Evolutionary conservation across 2,329 filamentous ascomycete genomes (phyloP).

Genomic region (Cercospora sojina): DNA sequence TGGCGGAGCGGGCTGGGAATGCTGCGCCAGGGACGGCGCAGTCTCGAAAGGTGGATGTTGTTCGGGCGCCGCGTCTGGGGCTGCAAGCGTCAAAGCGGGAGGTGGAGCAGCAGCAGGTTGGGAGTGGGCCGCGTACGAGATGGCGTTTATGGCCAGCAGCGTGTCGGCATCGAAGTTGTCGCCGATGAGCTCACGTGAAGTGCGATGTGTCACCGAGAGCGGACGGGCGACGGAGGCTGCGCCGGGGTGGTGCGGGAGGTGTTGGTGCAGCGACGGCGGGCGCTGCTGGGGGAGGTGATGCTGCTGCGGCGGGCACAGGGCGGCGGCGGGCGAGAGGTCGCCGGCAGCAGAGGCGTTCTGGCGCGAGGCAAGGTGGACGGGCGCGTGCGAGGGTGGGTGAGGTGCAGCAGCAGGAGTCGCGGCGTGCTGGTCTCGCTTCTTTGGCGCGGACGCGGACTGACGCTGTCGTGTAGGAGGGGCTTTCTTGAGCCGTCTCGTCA

Average conservation of each 20-base stretch:
- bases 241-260: background rate
- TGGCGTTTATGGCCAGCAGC: slow-evolving; percentile 40
- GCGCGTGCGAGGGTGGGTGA: background rate
- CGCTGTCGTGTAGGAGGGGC: background rate
- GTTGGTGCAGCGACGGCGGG: slow-evolving; percentile 4
- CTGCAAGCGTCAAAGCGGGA: slow-evolving; percentile 13
- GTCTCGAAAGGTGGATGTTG: background rate
- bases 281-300: background rate
- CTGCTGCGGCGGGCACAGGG: background rate
- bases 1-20: slow-evolving; percentile 12
- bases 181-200: slow-evolving; percentile 40
- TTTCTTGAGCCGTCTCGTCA: slow-evolving; percentile 4
- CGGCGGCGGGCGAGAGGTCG: background rate
- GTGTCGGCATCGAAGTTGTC: slow-evolving; percentile 43
- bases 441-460: background rate
- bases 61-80: slow-evolving; percentile 5
- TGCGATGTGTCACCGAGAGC: slow-evolving; percentile 37
- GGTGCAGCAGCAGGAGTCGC: background rate
- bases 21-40: slow-evolving; percentile 3
- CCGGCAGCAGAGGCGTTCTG: background rate
- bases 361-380: slow-evolving; percentile 1
- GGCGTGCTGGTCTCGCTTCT: slow-evolving; percentile 7
- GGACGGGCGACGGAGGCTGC: slow-evolving; percentile 18
- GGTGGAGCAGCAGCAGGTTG: slow-evolving; percentile 17
- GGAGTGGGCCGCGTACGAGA: slow-evolving; percentile 30